phyloP scores from a whole-genome alignment of 2,329 filamentous ascomycete genomes.

The Apiospora sp. region DNA sequence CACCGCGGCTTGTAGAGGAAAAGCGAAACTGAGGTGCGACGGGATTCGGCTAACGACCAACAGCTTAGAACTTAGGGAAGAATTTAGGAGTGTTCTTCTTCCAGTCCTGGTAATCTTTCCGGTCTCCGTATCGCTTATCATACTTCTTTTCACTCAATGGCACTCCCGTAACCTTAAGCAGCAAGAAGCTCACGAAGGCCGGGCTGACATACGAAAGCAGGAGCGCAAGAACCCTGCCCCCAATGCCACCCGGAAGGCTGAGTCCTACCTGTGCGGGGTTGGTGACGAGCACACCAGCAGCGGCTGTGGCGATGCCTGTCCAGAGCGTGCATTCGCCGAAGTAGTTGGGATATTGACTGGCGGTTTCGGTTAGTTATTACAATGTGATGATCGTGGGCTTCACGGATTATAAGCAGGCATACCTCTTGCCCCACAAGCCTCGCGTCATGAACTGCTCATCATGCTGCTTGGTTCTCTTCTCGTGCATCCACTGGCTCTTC shows the following conservation, averaged over 20 bases:
- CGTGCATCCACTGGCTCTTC: constrained; percentile 67
- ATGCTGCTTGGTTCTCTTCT: constrained; percentile 71
- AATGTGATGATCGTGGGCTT: too few species aligned
- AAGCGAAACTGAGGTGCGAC: too few species aligned
- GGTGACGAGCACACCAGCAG: constrained; percentile 63
- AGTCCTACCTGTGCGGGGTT: constrained; percentile 64
- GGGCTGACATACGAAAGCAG: constrained; percentile 66
- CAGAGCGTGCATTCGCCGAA: constrained; percentile 76
- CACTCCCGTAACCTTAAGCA: constrained; percentile 70
- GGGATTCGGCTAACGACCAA: not conserved
- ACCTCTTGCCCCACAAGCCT: constrained; percentile 68
- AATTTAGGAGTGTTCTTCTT: constrained; percentile 72
- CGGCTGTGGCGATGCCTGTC: constrained; percentile 69
- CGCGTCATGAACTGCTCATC: constrained; percentile 71
- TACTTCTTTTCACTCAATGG: constrained; percentile 75
- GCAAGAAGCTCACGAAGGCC: constrained; percentile 68
- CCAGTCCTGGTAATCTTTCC: constrained; percentile 73
- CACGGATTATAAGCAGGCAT: not conserved
- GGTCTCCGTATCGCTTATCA: constrained; percentile 68
- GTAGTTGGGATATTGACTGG: constrained; percentile 70
- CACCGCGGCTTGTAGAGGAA: too few species aligned
- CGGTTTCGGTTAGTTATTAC: constrained; percentile 34
- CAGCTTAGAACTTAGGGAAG: constrained; percentile 63
- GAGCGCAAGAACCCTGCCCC: constrained; percentile 40
- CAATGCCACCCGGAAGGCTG: constrained; percentile 56